A percentile compares a stretch with the other conserved stretches of the same genome.
phyloP scores from a whole-genome alignment of 2,329 filamentous ascomycete species.

The Penicillium sp. region DNA sequence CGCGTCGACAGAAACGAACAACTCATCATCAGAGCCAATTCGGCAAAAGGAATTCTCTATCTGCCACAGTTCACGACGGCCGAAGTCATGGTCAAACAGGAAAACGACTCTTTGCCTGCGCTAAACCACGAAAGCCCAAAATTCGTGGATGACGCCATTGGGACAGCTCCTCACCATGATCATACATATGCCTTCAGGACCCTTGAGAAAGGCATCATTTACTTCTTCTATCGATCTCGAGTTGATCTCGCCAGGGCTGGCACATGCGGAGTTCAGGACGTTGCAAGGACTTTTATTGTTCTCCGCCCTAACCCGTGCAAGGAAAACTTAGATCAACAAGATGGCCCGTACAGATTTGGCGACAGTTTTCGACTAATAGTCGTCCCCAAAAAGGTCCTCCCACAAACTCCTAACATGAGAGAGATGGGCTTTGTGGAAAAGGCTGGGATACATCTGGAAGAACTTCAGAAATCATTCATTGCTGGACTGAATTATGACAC shows the following conservation, averaged over 20 bases:
- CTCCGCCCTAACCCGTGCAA: not conserved
- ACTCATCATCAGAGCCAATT: not conserved
- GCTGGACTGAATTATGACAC: not conserved
- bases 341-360: not conserved
- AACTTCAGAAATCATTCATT: not conserved
- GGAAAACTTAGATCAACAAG: not conserved
- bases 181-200: not conserved
- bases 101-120: not conserved
- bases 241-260: not conserved
- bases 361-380: not conserved
- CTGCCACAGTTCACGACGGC: not conserved
- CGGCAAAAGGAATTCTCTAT: not conserved
- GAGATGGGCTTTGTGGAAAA: slow-evolving; percentile 2
- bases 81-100: not conserved
- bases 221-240: not conserved
- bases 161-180: not conserved
- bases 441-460: not conserved
- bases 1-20: not conserved
- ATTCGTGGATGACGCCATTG: not conserved
- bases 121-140: not conserved
- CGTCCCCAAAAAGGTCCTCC: not conserved
- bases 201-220: not conserved
- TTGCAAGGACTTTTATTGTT: not conserved
- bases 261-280: not conserved
- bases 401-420: not conserved